A percentile compares a stretch with the other conserved stretches of the same genome.
phyloP scores from a whole-genome alignment of 2,329 filamentous ascomycete species.

The Beauveria sp. region DNA sequence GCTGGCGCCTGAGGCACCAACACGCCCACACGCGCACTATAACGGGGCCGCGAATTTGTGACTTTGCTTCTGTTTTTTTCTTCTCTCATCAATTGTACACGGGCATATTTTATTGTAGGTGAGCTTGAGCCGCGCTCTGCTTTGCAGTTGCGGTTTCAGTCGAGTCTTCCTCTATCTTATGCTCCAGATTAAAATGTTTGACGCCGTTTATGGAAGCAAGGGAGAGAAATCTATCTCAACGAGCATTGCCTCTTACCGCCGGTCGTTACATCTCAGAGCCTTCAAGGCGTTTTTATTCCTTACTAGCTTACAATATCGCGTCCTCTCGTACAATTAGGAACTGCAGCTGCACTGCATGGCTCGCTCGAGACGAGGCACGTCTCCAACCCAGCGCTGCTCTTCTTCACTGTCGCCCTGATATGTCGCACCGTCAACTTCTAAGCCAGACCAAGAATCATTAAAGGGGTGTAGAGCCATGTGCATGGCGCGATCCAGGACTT shows the following conservation, averaged over 20 bases:
- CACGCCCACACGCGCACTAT: slow-evolving; percentile 13
- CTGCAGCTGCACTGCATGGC: slow-evolving; percentile 95
- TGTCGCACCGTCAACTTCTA: slow-evolving; percentile 37
- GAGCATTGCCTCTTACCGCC: slow-evolving; percentile 65
- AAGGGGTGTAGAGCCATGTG: slow-evolving; percentile 80
- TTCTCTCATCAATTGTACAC: slow-evolving; percentile 52
- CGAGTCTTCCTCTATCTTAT: slow-evolving; percentile 68
- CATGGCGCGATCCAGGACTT: slow-evolving; percentile 71
- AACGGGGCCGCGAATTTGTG: slow-evolving; percentile 7
- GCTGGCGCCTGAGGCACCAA: slow-evolving; percentile 30
- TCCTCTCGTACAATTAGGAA: slow-evolving; percentile 46
- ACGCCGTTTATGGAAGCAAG: slow-evolving; percentile 68
- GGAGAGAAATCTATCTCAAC: slow-evolving; percentile 50
- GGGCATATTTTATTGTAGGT: slow-evolving; percentile 67
- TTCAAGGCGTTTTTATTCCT: not conserved
- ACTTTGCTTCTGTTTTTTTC: slow-evolving; percentile 27
- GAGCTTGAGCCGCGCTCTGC: slow-evolving; percentile 45
- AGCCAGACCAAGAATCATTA: slow-evolving; percentile 63
- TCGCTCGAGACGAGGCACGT: slow-evolving; percentile 70
- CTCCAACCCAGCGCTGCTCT: slow-evolving; percentile 75
- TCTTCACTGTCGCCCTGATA: slow-evolving; percentile 58
- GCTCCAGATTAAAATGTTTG: slow-evolving; percentile 48
- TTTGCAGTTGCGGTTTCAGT: slow-evolving; percentile 37
- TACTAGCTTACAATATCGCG: not conserved
- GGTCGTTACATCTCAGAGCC: slow-evolving; percentile 52